Conservation (phyloP, 257 asterid genomes). For the Nicotiana knightiana region DNA sequence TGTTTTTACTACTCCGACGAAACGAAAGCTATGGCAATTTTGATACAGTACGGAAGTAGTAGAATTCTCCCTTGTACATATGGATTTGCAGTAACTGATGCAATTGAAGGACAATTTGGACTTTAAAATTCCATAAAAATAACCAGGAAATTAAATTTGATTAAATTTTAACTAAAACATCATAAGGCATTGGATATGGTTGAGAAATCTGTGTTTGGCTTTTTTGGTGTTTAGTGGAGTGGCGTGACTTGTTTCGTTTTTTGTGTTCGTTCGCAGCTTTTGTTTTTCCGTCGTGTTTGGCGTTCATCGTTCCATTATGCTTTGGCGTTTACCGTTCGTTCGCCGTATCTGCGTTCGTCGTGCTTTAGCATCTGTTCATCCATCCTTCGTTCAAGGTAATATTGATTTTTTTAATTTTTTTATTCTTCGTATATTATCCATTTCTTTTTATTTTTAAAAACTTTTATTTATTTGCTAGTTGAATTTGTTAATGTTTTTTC, state of each 20-base stretch:
- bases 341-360: slow-evolving; percentile 6
- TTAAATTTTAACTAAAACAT: not conserved
- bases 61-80: slow-evolving; percentile 26
- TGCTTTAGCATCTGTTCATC: slow-evolving; percentile 6
- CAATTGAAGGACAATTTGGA: slow-evolving; percentile 24
- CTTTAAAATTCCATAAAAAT: not conserved
- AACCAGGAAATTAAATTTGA: not conserved
- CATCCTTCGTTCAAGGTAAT: slow-evolving; percentile 24
- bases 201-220: not conserved
- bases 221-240: not conserved
- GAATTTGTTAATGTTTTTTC: not conserved
- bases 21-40: slow-evolving; percentile 14
- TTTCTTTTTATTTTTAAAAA: not conserved
- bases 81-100: slow-evolving; percentile 13
- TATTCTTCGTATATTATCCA: not conserved
- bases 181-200: not conserved
- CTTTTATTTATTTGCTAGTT: not conserved
- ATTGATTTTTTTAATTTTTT: not conserved
- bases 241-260: slow-evolving; percentile 7
- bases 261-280: not conserved
- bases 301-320: slow-evolving; percentile 10
- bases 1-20: slow-evolving; percentile 20
- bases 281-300: not conserved
- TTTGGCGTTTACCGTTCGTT: slow-evolving; percentile 14
- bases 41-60: slow-evolving; percentile 15